Conservation (phyloP, 768 basidiomycete genomes). For the Suillus variegatus region DNA sequence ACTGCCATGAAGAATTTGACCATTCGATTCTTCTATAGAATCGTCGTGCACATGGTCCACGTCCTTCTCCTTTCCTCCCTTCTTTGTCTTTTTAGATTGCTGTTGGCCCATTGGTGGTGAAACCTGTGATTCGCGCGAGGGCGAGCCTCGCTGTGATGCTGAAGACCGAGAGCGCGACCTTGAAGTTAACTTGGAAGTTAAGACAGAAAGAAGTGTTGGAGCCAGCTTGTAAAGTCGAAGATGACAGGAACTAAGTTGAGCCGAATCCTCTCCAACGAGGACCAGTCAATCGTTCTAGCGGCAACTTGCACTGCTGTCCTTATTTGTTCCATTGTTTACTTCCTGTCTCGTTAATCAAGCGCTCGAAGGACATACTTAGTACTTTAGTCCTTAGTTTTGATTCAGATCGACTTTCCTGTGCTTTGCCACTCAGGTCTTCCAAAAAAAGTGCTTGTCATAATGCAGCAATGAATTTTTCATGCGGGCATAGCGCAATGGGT, state of each 20-base stretch:
- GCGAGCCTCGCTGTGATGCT: slow-evolving; percentile 62
- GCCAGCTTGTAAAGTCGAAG: slow-evolving; percentile 61
- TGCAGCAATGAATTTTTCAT: slow-evolving; percentile 25
- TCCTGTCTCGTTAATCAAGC: slow-evolving; percentile 5
- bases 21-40: slow-evolving; percentile 40
- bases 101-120: slow-evolving; percentile 77
- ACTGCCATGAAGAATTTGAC: slow-evolving; percentile 39
- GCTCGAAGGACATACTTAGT: too few relatives aligned
- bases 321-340: slow-evolving; percentile 37
- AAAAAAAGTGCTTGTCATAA: background rate
- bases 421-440: background rate
- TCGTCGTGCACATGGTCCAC: slow-evolving; percentile 48
- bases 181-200: slow-evolving; percentile 64
- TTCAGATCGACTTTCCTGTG: background rate
- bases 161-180: slow-evolving; percentile 76
- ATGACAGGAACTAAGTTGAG: slow-evolving; percentile 5
- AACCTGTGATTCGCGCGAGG: slow-evolving; percentile 36
- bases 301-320: slow-evolving; percentile 22
- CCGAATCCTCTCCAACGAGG: slow-evolving; percentile 25
- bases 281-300: slow-evolving; percentile 23
- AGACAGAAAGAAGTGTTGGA: slow-evolving; percentile 76
- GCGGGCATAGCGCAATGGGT: slow-evolving; percentile 27
- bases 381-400: background rate
- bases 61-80: slow-evolving; percentile 65
- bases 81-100: slow-evolving; percentile 81